A percentile compares a stretch with the other conserved stretches of the same genome.
Conservation (phyloP, 2,329 filamentous ascomycete genomes). For the Aspergillus oerlinghausenensis region DNA sequence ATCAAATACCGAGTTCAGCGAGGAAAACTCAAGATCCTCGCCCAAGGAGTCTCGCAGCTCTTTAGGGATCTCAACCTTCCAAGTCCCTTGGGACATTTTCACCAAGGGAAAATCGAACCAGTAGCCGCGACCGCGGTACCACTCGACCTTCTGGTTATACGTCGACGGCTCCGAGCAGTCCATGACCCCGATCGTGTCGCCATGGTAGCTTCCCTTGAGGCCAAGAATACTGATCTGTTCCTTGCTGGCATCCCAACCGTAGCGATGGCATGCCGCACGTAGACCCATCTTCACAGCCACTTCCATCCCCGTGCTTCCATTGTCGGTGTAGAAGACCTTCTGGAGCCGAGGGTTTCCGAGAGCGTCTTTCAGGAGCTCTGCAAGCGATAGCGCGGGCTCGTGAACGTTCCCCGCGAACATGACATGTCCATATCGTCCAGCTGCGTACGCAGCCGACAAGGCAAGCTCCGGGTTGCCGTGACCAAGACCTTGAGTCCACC, state of each 20-base stretch:
- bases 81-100: slow-evolving; percentile 60
- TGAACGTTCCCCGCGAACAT: slow-evolving; percentile 84
- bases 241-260: slow-evolving; percentile 57
- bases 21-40: slow-evolving; percentile 40
- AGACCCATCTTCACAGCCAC: slow-evolving; percentile 83
- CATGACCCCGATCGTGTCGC: slow-evolving; percentile 86
- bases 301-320: slow-evolving; percentile 78
- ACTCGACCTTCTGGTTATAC: slow-evolving; percentile 79
- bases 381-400: slow-evolving; percentile 67
- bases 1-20: slow-evolving; percentile 58
- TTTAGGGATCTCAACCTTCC: slow-evolving; percentile 58
- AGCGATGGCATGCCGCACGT: slow-evolving; percentile 61
- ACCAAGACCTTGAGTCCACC: slow-evolving; percentile 87
- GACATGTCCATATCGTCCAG: slow-evolving; percentile 79
- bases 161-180: slow-evolving; percentile 72
- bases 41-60: slow-evolving; percentile 47
- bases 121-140: slow-evolving; percentile 72
- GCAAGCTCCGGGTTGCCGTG: slow-evolving; percentile 70
- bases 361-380: slow-evolving; percentile 57
- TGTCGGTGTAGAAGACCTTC: slow-evolving; percentile 78
- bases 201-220: slow-evolving; percentile 76
- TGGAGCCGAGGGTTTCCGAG: slow-evolving; percentile 61
- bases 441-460: slow-evolving; percentile 72
- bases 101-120: slow-evolving; percentile 80
- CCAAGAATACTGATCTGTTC: slow-evolving; percentile 65